Evolutionary conservation across 2,329 filamentous ascomycete species (phyloP).

Genomic region (Pyrenochaeta sp.): DNA sequence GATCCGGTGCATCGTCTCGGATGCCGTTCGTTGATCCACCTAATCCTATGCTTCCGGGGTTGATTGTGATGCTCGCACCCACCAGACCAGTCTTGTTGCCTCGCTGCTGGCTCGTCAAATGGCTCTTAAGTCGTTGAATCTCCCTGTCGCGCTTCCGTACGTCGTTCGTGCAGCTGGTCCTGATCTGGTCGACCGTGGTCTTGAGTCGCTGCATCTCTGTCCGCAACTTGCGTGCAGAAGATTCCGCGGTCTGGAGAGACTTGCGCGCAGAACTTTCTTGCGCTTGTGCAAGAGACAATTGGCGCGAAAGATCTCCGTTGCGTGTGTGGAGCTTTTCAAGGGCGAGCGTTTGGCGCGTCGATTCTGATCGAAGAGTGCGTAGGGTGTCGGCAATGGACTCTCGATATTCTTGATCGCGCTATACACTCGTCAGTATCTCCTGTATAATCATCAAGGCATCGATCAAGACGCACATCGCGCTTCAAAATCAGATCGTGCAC

Average conservation of each 20-base stretch:
- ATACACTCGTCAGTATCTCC: conserved; percentile 21
- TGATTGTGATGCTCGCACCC: conserved; percentile 59
- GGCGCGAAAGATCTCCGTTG: conserved; percentile 64
- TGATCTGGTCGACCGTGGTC: conserved; percentile 80
- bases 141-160: conserved; percentile 89
- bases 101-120: conserved; percentile 72
- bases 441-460: background rate
- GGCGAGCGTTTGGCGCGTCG: conserved; percentile 75
- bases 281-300: conserved; percentile 69
- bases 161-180: conserved; percentile 88
- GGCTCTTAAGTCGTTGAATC: conserved; percentile 86
- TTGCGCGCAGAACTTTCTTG: conserved; percentile 74
- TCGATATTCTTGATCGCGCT: conserved; percentile 90
- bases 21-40: conserved; percentile 47
- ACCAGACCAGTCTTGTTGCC: conserved; percentile 57
- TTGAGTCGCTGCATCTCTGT: conserved; percentile 86
- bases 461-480: conserved; percentile 73
- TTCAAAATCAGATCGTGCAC: conserved; percentile 92
- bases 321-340: conserved; percentile 66
- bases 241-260: conserved; percentile 77
- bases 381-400: conserved; percentile 83
- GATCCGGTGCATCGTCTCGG: conserved; percentile 62
- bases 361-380: conserved; percentile 77
- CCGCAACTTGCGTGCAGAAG: conserved; percentile 76
- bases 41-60: conserved; percentile 42